Evolutionary conservation across 1,284 basidiomycete genomes (phyloP), one percentile per base, ranked within the genome.

Genomic region (Cutaneotrichosporon sp.): DNA sequence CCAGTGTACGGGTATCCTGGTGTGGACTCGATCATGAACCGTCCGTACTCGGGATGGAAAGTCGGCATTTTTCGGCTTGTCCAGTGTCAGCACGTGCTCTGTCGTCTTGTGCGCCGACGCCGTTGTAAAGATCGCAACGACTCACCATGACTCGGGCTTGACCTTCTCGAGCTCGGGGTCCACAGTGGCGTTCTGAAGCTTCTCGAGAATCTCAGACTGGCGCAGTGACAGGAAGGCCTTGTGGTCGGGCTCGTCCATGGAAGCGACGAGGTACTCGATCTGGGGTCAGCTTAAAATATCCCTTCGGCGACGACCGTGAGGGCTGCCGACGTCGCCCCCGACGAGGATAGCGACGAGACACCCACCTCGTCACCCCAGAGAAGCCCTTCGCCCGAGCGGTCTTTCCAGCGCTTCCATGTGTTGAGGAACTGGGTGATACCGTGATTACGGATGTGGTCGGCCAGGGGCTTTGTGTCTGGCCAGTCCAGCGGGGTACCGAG

Each of bases 321-420:
- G n/a, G n/a, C n/a, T n/a, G n/a, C n/a, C n/a, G n/a, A n/a, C n/a
- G n/a, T n/a, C n/a, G n/a, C n/a, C n/a, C n/a, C n/a, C n/a, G n/a
- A n/a, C n/a, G n/a, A n/a, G n/a, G n/a, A n/a, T n/a, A n/a, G n/a
- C n/a, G n/a, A n/a, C n/a, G 19, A 19, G 20, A 32, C 19, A 68
- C 74, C 54, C 66, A 92, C 92, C 84, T 99, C 96, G 68, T 99
- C 96, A 26, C 96, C 96, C 96, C 96, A 99, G n/a, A 97, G 81
- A 44, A 98, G 78, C 56, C 87, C 86, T 67, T 98, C 93, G 10
- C 91, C 92, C n/a, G 83, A 81, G 54, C 90, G 81, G 70, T 90
- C 87, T 80, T 96, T 97, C 72, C 93, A 80, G 55, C 84, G 82
- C 68, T 91, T 83, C 90, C 91, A 99, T 37, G 86, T 90, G 64